A percentile compares a stretch with the other conserved stretches of the same genome.
These are phyloP conservation scores for Neocatenulostroma microsporum DNA, from an alignment of 2,329 filamentous ascomycete genomes.

Conservation along the genomic window DNA sequence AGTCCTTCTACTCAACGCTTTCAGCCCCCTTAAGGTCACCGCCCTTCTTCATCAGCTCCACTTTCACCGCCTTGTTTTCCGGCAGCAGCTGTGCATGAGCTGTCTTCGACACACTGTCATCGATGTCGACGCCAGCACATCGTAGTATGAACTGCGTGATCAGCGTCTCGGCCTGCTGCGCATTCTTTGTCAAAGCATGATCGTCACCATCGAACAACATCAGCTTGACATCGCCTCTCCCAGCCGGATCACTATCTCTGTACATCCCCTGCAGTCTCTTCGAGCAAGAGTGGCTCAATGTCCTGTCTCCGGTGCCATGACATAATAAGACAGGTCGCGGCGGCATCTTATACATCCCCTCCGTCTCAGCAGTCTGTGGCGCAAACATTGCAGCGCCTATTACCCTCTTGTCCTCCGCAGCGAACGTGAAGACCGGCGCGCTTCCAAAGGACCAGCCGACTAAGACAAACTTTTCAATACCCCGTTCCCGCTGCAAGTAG, in stretches of 20 bases:
- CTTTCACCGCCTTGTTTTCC: conserved; percentile 18
- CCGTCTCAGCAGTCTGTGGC: conserved; percentile 33
- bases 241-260: conserved; percentile 13
- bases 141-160: conserved; percentile 33
- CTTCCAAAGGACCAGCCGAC: conserved; percentile 40
- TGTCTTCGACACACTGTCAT: conserved; percentile 15
- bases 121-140: conserved; percentile 26
- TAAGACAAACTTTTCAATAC: conserved; percentile 31
- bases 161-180: conserved; percentile 31
- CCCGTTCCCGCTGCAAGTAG: conserved; percentile 27
- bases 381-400: conserved; percentile 35
- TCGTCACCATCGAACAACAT: conserved; percentile 37
- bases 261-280: conserved; percentile 33
- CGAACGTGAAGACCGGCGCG: conserved; percentile 35
- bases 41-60: conserved; percentile 25
- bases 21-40: conserved; percentile 32
- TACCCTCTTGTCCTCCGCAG: conserved; percentile 26
- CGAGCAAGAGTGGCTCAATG: conserved; percentile 29
- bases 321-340: conserved; percentile 33
- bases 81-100: conserved; percentile 15
- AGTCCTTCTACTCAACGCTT: conserved; percentile 19
- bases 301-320: conserved; percentile 34
- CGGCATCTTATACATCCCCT: conserved; percentile 26
- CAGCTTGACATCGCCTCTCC: conserved; percentile 26
- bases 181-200: conserved; percentile 35